Conservation (phyloP, 2,329 filamentous ascomycete genomes). For the Raffaelea arxii region DNA sequence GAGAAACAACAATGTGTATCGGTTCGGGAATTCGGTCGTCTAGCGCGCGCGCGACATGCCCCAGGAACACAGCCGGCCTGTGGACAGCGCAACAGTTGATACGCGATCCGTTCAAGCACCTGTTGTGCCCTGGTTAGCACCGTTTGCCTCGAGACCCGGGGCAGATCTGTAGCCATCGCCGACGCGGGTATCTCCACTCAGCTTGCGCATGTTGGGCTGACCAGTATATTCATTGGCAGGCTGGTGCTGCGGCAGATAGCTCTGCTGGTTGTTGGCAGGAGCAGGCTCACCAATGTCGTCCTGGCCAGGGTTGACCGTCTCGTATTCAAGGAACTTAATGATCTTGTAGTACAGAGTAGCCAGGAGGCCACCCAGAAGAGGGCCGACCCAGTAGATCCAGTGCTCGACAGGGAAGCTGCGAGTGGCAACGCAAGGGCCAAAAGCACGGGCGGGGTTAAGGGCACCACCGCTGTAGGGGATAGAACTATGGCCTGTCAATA, state of each 20-base stretch:
- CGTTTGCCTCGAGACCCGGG: constrained; percentile 4
- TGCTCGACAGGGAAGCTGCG: constrained; percentile 32
- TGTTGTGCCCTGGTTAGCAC: not conserved
- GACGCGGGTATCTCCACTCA: constrained; percentile 11
- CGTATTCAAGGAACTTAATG: constrained; percentile 41
- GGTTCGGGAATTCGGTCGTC: too few species aligned
- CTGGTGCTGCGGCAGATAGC: constrained; percentile 1
- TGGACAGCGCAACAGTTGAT: constrained; percentile 8
- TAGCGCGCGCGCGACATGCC: too few species aligned
- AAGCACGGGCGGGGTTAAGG: constrained; percentile 40
- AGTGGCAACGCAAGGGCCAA: constrained; percentile 36
- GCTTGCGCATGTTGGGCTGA: constrained; percentile 3
- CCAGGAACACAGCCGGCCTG: too few species aligned
- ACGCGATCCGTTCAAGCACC: constrained; percentile 10
- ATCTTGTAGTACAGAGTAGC: constrained; percentile 40
- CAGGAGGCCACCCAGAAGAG: constrained; percentile 37
- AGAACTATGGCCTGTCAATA: too few species aligned
- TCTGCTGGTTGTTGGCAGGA: constrained; percentile 22
- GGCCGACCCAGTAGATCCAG: constrained; percentile 48
- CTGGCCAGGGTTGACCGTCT: constrained; percentile 39
- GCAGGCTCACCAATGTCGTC: constrained; percentile 19
- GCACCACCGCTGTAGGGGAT: constrained; percentile 38
- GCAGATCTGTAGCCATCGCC: constrained; percentile 6
- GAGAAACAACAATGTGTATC: too few species aligned
- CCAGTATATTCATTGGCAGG: constrained; percentile 3